These are phyloP conservation scores for Euphorbia corollata DNA, from an alignment of 441 rosid species.

Conservation along the genomic window DNA sequence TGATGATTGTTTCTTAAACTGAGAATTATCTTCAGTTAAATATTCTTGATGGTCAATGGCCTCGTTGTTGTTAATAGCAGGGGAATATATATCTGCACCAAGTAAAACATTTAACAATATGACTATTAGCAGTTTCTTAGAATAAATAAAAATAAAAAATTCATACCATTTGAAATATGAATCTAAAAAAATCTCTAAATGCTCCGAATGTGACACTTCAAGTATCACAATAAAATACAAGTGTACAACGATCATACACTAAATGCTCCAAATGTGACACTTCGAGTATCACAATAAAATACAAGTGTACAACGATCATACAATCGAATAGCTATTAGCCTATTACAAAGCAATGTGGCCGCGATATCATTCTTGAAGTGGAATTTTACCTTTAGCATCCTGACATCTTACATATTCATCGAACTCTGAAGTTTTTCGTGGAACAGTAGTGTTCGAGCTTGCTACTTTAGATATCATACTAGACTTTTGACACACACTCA, in stretches of 20 bases:
- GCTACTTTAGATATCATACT: constrained; percentile 42
- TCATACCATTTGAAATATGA: too few relatives aligned
- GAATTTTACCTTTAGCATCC: constrained; percentile 31
- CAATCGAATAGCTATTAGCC: background rate
- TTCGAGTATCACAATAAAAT: background rate
- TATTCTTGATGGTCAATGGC: constrained; percentile 23
- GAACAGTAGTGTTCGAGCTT: constrained; percentile 28
- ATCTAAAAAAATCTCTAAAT: too few relatives aligned
- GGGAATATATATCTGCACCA: constrained; percentile 22
- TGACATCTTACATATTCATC: constrained; percentile 27
- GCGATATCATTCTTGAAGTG: constrained; percentile 8
- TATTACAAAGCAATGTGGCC: background rate
- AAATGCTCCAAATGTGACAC: background rate
- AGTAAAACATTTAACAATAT: constrained; percentile 24
- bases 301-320: background rate
- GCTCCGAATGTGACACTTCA: background rate
- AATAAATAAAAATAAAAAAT: constrained; percentile 3
- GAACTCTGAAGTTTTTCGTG: constrained; percentile 31
- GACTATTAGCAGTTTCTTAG: constrained; percentile 5
- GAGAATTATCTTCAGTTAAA: constrained; percentile 25
- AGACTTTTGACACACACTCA: constrained; percentile 49
- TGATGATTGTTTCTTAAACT: constrained; percentile 30
- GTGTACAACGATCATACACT: background rate
- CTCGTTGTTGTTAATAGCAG: constrained; percentile 26
- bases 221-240: background rate